Percentiles rank a stretch among this genome's conserved stretches.
These are phyloP conservation scores for Cystobasidium tubakii DNA, from an alignment of 768 basidiomycete genomes.

Conservation along the genomic window DNA sequence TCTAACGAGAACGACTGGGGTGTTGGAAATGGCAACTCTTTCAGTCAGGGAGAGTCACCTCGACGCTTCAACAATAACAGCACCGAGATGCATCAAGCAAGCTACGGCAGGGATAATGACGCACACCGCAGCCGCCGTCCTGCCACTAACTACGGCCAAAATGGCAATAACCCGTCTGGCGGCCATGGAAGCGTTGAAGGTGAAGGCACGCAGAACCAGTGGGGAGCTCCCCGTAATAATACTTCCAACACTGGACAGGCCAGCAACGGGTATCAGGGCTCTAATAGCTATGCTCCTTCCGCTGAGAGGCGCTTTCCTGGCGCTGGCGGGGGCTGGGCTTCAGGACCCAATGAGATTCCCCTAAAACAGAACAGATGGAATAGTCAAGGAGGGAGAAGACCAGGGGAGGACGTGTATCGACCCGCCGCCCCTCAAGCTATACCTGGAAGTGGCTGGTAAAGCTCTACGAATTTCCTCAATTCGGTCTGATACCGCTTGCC, in stretches of 20 bases:
- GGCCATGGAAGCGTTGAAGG: neutral
- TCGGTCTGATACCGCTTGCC: too few species aligned
- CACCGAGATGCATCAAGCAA: too few species aligned
- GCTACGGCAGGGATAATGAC: too few species aligned
- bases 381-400: neutral
- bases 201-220: neutral
- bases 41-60: neutral
- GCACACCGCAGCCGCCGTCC: too few species aligned
- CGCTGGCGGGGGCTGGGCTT: neutral
- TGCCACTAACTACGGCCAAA: too few species aligned
- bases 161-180: neutral
- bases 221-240: neutral
- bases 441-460: slow-evolving; percentile 20
- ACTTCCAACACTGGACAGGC: neutral
- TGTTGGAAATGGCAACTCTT: neutral
- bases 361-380: neutral
- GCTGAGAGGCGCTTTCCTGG: neutral
- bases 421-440: neutral
- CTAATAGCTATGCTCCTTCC: neutral
- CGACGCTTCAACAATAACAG: neutral
- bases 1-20: neutral
- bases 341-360: slow-evolving; percentile 11
- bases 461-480: neutral
- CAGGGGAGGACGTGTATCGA: neutral
- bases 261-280: neutral